Percentiles rank a stretch among this genome's conserved stretches.
Conservation (phyloP, 2,329 filamentous ascomycete species). For the Colletotrichum cuscutae region DNA sequence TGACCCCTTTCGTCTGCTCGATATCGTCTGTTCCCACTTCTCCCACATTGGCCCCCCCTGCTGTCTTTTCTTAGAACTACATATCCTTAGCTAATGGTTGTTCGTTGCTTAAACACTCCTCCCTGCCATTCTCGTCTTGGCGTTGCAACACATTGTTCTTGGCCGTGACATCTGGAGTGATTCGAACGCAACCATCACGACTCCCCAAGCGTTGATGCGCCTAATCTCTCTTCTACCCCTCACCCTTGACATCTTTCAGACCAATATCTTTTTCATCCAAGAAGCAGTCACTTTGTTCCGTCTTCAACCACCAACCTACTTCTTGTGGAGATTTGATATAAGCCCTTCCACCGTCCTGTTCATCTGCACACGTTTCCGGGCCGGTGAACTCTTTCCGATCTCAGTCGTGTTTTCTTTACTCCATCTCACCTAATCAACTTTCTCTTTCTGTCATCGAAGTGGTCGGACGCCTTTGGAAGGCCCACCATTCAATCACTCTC, state of each 20-base stretch:
- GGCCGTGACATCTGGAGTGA: constrained; percentile 26
- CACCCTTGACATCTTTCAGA: constrained; percentile 3
- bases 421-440: constrained; percentile 18
- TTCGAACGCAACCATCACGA: constrained; percentile 26
- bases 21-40: neutral
- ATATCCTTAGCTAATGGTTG: neutral
- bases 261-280: constrained; percentile 12
- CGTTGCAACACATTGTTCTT: constrained; percentile 26
- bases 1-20: constrained; percentile 19
- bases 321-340: constrained; percentile 22
- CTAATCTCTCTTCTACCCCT: constrained; percentile 20
- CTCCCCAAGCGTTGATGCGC: constrained; percentile 6
- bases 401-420: constrained; percentile 9
- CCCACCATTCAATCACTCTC: constrained; percentile 21
- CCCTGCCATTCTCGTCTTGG: constrained; percentile 18
- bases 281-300: neutral
- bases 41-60: neutral
- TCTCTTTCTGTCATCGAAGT: constrained; percentile 7
- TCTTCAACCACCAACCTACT: neutral
- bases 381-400: constrained; percentile 19
- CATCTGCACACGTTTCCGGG: neutral
- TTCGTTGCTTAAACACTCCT: neutral
- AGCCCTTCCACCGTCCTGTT: constrained; percentile 19
- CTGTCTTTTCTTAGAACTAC: constrained; percentile 10
- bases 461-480: constrained; percentile 32